Conservation (phyloP, 129 eudicot genomes). For the Gnaphalium uliginosum region DNA sequence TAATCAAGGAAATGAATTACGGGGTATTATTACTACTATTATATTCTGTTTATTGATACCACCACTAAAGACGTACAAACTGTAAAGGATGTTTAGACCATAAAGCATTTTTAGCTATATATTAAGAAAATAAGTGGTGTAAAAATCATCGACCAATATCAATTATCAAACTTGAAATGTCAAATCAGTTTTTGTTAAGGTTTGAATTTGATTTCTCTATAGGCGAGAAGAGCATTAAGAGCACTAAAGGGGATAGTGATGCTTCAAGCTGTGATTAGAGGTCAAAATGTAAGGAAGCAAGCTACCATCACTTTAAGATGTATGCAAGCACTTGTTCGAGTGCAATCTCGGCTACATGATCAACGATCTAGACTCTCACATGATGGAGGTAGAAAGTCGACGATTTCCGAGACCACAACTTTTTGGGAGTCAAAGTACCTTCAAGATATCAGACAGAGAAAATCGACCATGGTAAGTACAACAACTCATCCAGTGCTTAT, state of each 20-base stretch:
- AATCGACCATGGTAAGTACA: conserved; percentile 48
- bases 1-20: too few species aligned
- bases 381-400: conserved; percentile 65
- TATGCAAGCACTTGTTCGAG: conserved; percentile 79
- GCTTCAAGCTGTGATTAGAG: conserved; percentile 96
- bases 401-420: conserved; percentile 57
- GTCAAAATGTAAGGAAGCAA: conserved; percentile 79
- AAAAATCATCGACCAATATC: too few species aligned
- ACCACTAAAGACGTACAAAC: too few species aligned
- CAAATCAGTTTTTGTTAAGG: background rate
- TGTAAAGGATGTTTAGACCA: too few species aligned
- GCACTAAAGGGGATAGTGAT: conserved; percentile 87
- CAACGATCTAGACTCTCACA: conserved; percentile 69
- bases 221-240: conserved; percentile 82
- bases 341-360: conserved; percentile 75
- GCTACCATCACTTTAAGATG: conserved; percentile 73
- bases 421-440: conserved; percentile 68
- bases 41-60: too few species aligned
- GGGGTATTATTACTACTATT: too few species aligned
- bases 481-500: background rate
- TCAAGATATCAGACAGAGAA: conserved; percentile 58
- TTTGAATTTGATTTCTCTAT: conserved; percentile 1
- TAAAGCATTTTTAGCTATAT: too few species aligned
- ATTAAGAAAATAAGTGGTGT: too few species aligned
- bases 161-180: background rate